phyloP scores from a whole-genome alignment of 192 early-diverging fungal species.

The Podila horticola region DNA sequence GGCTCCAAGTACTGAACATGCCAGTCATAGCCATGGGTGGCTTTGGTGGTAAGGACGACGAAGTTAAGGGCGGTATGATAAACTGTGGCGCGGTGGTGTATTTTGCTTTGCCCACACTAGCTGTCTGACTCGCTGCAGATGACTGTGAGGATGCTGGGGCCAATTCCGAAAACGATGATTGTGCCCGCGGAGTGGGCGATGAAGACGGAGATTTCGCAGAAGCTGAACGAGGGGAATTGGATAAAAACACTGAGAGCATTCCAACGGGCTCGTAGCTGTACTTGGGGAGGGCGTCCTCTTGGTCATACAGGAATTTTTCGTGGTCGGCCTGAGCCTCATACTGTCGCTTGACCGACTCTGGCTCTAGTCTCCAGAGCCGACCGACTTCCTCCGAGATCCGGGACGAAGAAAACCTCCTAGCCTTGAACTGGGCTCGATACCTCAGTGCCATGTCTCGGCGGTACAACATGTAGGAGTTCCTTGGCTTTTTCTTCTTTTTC shows the following conservation, averaged over 20 bases:
- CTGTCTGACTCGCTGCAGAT: too few relatives aligned
- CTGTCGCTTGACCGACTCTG: not conserved
- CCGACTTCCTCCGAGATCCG: not conserved
- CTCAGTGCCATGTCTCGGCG: not conserved
- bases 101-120: too few relatives aligned
- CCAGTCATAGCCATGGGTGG: too few relatives aligned
- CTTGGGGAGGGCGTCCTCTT: not conserved
- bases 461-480: not conserved
- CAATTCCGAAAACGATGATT: not conserved
- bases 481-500: not conserved
- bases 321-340: not conserved
- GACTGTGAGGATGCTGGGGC: too few relatives aligned
- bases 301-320: not conserved
- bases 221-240: not conserved
- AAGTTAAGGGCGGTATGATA: too few relatives aligned
- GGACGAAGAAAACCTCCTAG: not conserved
- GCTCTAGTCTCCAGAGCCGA: not conserved
- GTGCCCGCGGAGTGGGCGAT: not conserved
- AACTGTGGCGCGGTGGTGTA: too few relatives aligned
- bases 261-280: not conserved
- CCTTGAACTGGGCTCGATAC: not conserved
- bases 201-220: not conserved
- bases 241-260: not conserved
- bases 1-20: too few relatives aligned
- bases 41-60: too few relatives aligned